Evolutionary conservation across 495 filamentous ascomycete species (phyloP).

Genomic region (Penicillium mononematosum): DNA sequence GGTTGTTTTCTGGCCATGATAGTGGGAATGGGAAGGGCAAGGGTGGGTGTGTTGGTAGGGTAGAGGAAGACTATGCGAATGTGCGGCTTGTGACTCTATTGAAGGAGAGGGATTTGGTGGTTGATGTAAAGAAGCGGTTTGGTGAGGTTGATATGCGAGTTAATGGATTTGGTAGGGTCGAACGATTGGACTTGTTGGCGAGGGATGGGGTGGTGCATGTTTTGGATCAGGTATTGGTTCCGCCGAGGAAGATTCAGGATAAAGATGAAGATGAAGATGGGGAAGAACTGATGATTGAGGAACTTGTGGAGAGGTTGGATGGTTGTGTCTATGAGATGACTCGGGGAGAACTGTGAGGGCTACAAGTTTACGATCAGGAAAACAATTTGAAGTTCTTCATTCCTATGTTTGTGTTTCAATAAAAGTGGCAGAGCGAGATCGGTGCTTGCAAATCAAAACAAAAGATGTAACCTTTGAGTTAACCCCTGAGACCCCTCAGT

Average conservation of each 20-base stretch:
- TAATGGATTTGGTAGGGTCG: constrained; percentile 63
- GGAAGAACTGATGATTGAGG: constrained; percentile 58
- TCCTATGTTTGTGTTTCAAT: constrained; percentile 30
- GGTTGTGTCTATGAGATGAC: constrained; percentile 35
- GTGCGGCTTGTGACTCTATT: constrained; percentile 69
- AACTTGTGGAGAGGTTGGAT: constrained; percentile 57
- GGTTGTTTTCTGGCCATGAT: constrained; percentile 5
- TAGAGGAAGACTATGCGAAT: constrained; percentile 35
- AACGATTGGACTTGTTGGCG: constrained; percentile 63
- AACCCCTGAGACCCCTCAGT: not conserved
- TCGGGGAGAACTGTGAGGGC: constrained; percentile 16
- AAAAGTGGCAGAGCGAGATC: constrained; percentile 9
- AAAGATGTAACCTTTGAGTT: constrained; percentile 3
- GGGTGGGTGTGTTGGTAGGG: constrained; percentile 27
- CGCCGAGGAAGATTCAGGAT: constrained; percentile 55
- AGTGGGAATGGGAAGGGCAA: constrained; percentile 11
- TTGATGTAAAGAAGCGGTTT: constrained; percentile 66
- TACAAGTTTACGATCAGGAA: constrained; percentile 2
- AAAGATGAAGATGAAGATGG: constrained; percentile 37
- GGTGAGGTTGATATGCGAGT: constrained; percentile 64
- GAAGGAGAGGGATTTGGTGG: constrained; percentile 53
- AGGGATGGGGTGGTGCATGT: constrained; percentile 77
- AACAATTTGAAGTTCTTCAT: constrained; percentile 23
- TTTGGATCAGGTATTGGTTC: constrained; percentile 67
- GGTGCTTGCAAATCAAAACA: constrained; percentile 1